phyloP scores from a whole-genome alignment of 2,329 filamentous ascomycete species.

The Penicillium sp. region DNA sequence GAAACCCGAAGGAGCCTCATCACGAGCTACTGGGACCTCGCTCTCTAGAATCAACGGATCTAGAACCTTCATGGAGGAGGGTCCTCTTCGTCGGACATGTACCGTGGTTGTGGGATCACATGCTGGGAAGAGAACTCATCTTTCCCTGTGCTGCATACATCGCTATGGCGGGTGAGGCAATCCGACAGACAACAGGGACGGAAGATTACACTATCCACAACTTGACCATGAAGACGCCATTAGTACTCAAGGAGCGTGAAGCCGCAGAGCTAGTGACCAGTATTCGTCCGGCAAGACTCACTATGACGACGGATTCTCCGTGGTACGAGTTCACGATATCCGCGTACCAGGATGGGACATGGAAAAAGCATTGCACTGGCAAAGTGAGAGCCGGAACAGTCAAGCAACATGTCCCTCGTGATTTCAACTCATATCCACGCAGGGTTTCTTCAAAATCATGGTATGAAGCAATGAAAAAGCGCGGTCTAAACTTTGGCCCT shows the following conservation, averaged over 20 bases:
- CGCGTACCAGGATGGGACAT: slow-evolving; percentile 10
- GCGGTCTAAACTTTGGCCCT: slow-evolving; percentile 11
- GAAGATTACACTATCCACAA: slow-evolving; percentile 16
- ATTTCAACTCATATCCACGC: slow-evolving; percentile 1
- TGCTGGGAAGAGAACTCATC: slow-evolving; percentile 43
- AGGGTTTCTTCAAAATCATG: slow-evolving; percentile 7
- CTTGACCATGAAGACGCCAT: slow-evolving; percentile 21
- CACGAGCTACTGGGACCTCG: slow-evolving; percentile 34
- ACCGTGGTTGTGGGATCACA: slow-evolving; percentile 52
- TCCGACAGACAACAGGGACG: slow-evolving; percentile 14
- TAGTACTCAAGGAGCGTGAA: slow-evolving; percentile 23
- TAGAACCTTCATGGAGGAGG: slow-evolving; percentile 49
- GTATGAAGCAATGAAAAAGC: slow-evolving; percentile 10
- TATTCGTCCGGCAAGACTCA: slow-evolving; percentile 16
- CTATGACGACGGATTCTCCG: slow-evolving; percentile 6
- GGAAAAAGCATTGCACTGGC: slow-evolving; percentile 17
- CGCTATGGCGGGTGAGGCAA: slow-evolving; percentile 50
- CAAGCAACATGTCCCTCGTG: background rate
- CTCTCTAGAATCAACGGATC: slow-evolving; percentile 31
- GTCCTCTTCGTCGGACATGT: slow-evolving; percentile 36
- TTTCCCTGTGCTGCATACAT: slow-evolving; percentile 52
- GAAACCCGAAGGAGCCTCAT: slow-evolving; percentile 13
- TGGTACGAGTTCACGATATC: slow-evolving; percentile 18
- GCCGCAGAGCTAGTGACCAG: slow-evolving; percentile 23
- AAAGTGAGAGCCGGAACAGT: slow-evolving; percentile 1